A percentile compares a stretch with the other conserved stretches of the same genome.
Conservation (phyloP, 495 filamentous ascomycete species). For the Pyronema omphalodes region DNA sequence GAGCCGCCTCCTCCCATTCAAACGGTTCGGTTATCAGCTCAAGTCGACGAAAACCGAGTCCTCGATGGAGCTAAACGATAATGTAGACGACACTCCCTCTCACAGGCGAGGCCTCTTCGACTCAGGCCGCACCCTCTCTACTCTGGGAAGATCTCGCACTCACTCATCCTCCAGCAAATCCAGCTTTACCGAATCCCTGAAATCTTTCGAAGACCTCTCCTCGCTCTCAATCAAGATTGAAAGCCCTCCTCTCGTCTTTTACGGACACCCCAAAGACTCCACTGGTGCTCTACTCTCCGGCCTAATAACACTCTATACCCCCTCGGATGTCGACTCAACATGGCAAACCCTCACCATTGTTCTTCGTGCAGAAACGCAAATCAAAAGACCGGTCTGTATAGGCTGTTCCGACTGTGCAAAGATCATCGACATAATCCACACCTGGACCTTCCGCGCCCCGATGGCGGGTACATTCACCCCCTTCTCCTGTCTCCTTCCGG, state of each 20-base stretch:
- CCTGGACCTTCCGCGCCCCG: slow-evolving; percentile 60
- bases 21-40: neutral
- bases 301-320: slow-evolving; percentile 53
- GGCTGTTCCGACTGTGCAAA: slow-evolving; percentile 52
- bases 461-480: slow-evolving; percentile 44
- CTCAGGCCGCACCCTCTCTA: neutral
- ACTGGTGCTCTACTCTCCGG: slow-evolving; percentile 79
- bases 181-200: slow-evolving; percentile 8
- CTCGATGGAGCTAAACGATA: slow-evolving; percentile 10
- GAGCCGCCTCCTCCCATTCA: neutral
- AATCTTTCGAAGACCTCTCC: slow-evolving; percentile 2
- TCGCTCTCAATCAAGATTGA: slow-evolving; percentile 48
- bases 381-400: slow-evolving; percentile 61
- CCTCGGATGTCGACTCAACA: slow-evolving; percentile 38
- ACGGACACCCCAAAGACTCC: slow-evolving; percentile 53
- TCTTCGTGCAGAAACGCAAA: slow-evolving; percentile 45
- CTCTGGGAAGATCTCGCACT: too few relatives aligned
- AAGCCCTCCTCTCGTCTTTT: slow-evolving; percentile 74
- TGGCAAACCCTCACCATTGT: slow-evolving; percentile 51
- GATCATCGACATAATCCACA: slow-evolving; percentile 49
- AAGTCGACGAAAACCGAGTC: slow-evolving; percentile 1
- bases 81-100: slow-evolving; percentile 9
- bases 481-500: slow-evolving; percentile 79
- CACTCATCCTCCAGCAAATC: slow-evolving; percentile 4
- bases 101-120: slow-evolving; percentile 10